A percentile compares a stretch with the other conserved stretches of the same genome.
These are phyloP conservation scores for Kuraishia ogatae DNA, from an alignment of 805 yeast genomes.

Conservation along the genomic window DNA sequence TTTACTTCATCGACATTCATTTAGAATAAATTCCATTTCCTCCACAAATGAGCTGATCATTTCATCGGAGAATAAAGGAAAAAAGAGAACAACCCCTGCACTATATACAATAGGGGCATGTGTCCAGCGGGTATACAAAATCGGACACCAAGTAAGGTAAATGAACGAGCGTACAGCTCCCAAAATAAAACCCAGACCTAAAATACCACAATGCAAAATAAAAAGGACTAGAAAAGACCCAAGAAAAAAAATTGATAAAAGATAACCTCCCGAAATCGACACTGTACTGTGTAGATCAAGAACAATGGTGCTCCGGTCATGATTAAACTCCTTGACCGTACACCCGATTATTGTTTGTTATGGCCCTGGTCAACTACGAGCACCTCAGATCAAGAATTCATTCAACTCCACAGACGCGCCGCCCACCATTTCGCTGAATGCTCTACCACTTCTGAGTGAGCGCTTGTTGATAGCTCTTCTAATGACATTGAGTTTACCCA, in stretches of 20 bases:
- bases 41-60: no score
- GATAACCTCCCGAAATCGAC: not conserved
- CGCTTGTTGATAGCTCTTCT: slow-evolving; percentile 20
- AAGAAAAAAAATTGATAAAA: not conserved
- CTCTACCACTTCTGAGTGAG: slow-evolving; percentile 22
- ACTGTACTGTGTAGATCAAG: not conserved
- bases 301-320: no score
- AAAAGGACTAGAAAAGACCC: not conserved
- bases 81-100: not conserved
- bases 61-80: no score
- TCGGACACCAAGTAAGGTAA: not conserved
- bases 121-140: not conserved
- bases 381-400: slow-evolving; percentile 14
- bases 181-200: slow-evolving; percentile 1
- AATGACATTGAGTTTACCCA: slow-evolving; percentile 5
- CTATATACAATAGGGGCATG: not conserved
- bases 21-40: not conserved
- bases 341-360: no score
- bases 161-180: not conserved
- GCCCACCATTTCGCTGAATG: slow-evolving; percentile 21
- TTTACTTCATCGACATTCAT: not conserved
- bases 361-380: not conserved
- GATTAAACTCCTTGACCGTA: no score
- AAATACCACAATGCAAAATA: not conserved
- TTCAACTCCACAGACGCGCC: slow-evolving; percentile 13